Conservation (phyloP, 441 rosid genomes). For the Breynia disticha region DNA sequence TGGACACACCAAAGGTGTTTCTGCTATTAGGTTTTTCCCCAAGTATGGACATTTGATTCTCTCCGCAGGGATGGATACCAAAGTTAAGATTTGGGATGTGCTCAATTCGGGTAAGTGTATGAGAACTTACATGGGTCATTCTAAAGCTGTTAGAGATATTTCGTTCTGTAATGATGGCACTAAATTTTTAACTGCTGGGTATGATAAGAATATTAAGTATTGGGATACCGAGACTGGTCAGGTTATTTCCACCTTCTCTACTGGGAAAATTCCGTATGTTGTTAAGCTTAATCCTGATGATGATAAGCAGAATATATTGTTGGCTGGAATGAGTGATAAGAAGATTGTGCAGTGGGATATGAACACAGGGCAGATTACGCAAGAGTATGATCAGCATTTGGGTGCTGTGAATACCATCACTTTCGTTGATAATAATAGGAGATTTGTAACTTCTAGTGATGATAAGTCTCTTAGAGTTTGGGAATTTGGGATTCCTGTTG, state of each 20-base stretch:
- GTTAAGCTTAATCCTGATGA: slow-evolving; percentile 94
- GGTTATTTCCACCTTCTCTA: slow-evolving; percentile 84
- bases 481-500: slow-evolving; percentile 99
- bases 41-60: slow-evolving; percentile 92
- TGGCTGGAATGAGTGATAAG: slow-evolving; percentile 99
- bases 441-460: slow-evolving; percentile 96
- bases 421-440: slow-evolving; percentile 90
- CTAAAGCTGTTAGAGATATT: slow-evolving; percentile 88
- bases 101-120: slow-evolving; percentile 93
- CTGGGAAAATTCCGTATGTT: slow-evolving; percentile 89
- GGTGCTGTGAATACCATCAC: slow-evolving; percentile 98
- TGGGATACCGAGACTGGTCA: slow-evolving; percentile 99
- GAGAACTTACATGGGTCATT: slow-evolving; percentile 98
- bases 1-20: slow-evolving; percentile 94
- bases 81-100: slow-evolving; percentile 99
- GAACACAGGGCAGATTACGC: slow-evolving; percentile 80
- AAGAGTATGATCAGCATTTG: slow-evolving; percentile 96
- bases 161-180: slow-evolving; percentile 88
- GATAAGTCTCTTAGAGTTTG: slow-evolving; percentile 98
- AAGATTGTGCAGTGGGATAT: slow-evolving; percentile 99
- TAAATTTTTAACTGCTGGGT: slow-evolving; percentile 87
- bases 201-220: slow-evolving; percentile 91
- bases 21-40: slow-evolving; percentile 92
- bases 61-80: slow-evolving; percentile 92
- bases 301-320: slow-evolving; percentile 86